Conservation (phyloP, 106 monocot species). For the Narthecium ossifragum region DNA sequence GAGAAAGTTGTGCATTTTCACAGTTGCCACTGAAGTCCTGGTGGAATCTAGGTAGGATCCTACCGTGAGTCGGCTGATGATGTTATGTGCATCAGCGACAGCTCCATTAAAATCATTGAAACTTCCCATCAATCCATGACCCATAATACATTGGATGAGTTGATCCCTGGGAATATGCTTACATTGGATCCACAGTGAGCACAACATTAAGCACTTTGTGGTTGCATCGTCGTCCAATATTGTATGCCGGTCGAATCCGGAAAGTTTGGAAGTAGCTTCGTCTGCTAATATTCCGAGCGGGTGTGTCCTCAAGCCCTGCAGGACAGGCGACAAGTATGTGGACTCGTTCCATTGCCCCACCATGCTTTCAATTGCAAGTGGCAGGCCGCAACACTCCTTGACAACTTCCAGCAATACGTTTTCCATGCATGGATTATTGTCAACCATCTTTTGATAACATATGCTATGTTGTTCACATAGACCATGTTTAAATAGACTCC, state of each 20-base stretch:
- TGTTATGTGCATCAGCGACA: background rate
- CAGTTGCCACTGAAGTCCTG: background rate
- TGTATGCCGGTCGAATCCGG: background rate
- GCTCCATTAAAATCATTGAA: background rate
- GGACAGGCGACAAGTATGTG: background rate
- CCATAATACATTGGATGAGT: background rate
- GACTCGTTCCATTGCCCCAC: background rate
- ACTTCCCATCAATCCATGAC: background rate
- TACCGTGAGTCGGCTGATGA: background rate
- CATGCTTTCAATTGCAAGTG: background rate
- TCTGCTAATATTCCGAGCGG: too few relatives aligned
- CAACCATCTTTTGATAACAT: background rate
- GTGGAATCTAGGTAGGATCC: background rate
- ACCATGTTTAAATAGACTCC: background rate
- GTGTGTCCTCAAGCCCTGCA: too few relatives aligned
- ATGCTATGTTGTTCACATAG: background rate
- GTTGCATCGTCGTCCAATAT: background rate
- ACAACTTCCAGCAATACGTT: background rate
- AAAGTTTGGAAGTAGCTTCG: too few relatives aligned
- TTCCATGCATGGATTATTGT: too few relatives aligned
- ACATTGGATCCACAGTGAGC: background rate
- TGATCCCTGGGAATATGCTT: background rate
- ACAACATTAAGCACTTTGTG: background rate
- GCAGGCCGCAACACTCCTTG: background rate
- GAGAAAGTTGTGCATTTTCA: background rate